phyloP scores from a whole-genome alignment of 2,329 filamentous ascomycete genomes.

The Calonectria hawksworthii region DNA sequence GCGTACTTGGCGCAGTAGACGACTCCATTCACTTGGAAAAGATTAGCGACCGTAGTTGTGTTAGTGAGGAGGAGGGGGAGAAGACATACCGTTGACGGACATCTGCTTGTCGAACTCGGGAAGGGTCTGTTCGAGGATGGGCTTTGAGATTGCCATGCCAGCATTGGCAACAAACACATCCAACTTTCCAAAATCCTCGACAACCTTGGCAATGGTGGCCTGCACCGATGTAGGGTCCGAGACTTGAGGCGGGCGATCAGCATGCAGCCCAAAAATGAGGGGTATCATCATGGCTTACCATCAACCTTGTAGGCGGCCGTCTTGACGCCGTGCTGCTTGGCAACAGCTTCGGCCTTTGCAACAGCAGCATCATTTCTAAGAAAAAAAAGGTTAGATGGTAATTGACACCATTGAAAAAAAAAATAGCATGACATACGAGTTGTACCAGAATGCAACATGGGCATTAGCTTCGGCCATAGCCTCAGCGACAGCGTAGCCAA shows the following conservation, averaged over 20 bases:
- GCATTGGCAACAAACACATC: slow-evolving; percentile 46
- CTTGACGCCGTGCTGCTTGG: slow-evolving; percentile 52
- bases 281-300: slow-evolving; percentile 40
- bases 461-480: slow-evolving; percentile 61
- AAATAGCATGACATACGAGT: slow-evolving; percentile 40
- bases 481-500: slow-evolving; percentile 60
- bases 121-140: slow-evolving; percentile 66
- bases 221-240: slow-evolving; percentile 52
- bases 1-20: slow-evolving; percentile 57
- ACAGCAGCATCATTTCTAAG: slow-evolving; percentile 52
- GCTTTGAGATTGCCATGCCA: slow-evolving; percentile 65
- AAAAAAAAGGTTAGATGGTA: background rate
- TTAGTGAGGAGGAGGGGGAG: background rate
- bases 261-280: background rate
- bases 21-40: slow-evolving; percentile 55
- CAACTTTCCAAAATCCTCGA: slow-evolving; percentile 43
- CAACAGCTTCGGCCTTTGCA: slow-evolving; percentile 51
- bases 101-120: slow-evolving; percentile 66
- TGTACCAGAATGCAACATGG: slow-evolving; percentile 54
- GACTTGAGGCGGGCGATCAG: slow-evolving; percentile 50
- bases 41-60: background rate
- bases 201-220: slow-evolving; percentile 30
- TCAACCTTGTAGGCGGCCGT: slow-evolving; percentile 60
- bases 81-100: slow-evolving; percentile 64
- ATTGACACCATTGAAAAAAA: too few species aligned